A percentile compares a stretch with the other conserved stretches of the same genome.
Evolutionary conservation across 2,329 filamentous ascomycete species (phyloP).

Genomic region (Trichoderma gracile): DNA sequence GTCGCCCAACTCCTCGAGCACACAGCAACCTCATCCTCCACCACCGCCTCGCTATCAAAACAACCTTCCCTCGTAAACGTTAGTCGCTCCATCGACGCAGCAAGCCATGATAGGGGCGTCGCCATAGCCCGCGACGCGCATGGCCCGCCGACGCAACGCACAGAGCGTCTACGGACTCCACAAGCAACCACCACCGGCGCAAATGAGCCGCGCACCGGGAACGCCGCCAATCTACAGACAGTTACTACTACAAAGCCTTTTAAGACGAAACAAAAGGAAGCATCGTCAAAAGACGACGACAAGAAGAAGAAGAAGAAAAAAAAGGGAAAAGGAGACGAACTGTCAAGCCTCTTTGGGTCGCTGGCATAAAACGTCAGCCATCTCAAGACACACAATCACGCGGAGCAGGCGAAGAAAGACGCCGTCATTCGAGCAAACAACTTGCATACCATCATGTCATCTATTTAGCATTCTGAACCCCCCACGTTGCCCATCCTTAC

Average conservation of each 20-base stretch:
- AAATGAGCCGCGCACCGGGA: background rate
- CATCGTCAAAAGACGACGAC: background rate
- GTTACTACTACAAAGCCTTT: background rate
- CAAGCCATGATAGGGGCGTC: constrained; percentile 34
- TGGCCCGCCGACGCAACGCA: background rate
- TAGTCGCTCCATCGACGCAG: background rate
- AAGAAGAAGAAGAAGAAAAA: constrained; percentile 53
- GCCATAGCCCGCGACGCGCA: constrained; percentile 35
- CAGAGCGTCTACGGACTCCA: background rate
- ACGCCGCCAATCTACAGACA: background rate
- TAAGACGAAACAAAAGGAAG: background rate
- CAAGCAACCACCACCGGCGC: too few relatives aligned
- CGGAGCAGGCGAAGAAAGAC: background rate
- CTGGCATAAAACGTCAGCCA: constrained; percentile 37
- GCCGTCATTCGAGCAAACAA: background rate
- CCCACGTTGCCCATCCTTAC: background rate
- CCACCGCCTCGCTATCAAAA: background rate
- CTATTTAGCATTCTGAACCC: background rate
- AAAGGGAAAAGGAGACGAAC: constrained; percentile 61
- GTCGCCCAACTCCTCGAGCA: constrained; percentile 41
- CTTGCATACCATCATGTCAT: too few relatives aligned
- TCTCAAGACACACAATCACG: too few relatives aligned
- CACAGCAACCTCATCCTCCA: background rate
- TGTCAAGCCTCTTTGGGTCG: constrained; percentile 71
- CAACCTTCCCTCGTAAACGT: background rate